These are phyloP conservation scores for Chytriomyces confervae DNA, from an alignment of 192 early-diverging fungal species.

Conservation along the genomic window DNA sequence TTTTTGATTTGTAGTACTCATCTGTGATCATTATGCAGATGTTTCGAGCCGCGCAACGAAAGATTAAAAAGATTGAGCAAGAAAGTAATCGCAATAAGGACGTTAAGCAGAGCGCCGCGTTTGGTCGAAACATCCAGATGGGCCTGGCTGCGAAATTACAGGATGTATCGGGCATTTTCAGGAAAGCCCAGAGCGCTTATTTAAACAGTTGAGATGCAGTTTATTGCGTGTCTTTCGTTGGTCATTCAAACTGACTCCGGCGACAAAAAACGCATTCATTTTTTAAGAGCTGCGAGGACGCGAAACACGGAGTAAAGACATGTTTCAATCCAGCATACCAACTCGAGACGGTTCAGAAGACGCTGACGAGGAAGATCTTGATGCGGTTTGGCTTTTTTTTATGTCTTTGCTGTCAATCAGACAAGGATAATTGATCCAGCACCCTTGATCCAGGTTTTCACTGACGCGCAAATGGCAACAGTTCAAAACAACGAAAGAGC, in stretches of 20 bases:
- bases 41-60: constrained; percentile 80
- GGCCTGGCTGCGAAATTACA: constrained; percentile 89
- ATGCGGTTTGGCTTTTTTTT: constrained; percentile 39
- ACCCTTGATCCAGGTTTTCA: constrained; percentile 68
- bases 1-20: neutral
- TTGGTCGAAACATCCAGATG: constrained; percentile 86
- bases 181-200: constrained; percentile 87
- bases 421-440: neutral
- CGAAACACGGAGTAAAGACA: constrained; percentile 49
- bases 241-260: too few relatives aligned
- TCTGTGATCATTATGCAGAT: constrained; percentile 50
- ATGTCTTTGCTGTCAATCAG: constrained; percentile 6
- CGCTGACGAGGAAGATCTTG: constrained; percentile 48
- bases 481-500: constrained; percentile 78
- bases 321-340: constrained; percentile 32
- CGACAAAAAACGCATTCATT: neutral
- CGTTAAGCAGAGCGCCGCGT: constrained; percentile 63
- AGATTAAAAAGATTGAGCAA: constrained; percentile 75
- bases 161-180: constrained; percentile 78
- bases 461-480: constrained; percentile 80
- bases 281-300: constrained; percentile 49
- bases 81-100: constrained; percentile 42
- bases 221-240: too few relatives aligned
- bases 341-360: constrained; percentile 13
- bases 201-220: constrained; percentile 71